Evolutionary conservation across 768 basidiomycete species (phyloP).

Genomic region (Boletus insuetus): DNA sequence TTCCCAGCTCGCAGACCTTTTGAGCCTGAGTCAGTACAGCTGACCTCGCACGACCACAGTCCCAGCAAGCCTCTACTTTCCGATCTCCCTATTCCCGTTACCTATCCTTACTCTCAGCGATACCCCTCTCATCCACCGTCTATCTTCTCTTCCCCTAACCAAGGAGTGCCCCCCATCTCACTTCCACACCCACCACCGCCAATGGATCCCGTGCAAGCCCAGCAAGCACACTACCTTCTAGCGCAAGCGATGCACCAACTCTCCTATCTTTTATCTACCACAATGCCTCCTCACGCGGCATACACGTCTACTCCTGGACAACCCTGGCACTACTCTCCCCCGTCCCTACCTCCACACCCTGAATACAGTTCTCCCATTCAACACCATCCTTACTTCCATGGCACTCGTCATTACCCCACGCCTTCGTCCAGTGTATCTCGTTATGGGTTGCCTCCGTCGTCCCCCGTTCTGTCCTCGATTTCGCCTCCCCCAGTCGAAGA

Average conservation of each 20-base stretch:
- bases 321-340: slow-evolving; percentile 17
- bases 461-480: slow-evolving; percentile 41
- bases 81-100: slow-evolving; percentile 20
- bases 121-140: slow-evolving; percentile 15
- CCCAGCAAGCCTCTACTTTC: slow-evolving; percentile 5
- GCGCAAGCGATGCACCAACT: slow-evolving; percentile 42
- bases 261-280: slow-evolving; percentile 36
- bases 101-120: slow-evolving; percentile 20
- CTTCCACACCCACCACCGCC: slow-evolving; percentile 30
- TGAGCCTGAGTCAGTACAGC: slow-evolving; percentile 6
- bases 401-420: slow-evolving; percentile 17
- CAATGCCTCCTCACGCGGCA: slow-evolving; percentile 25
- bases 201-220: slow-evolving; percentile 29
- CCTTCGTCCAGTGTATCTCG: slow-evolving; percentile 44
- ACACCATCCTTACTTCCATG: slow-evolving; percentile 16
- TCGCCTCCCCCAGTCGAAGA: slow-evolving; percentile 33
- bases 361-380: slow-evolving; percentile 9
- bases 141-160: slow-evolving; percentile 16
- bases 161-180: slow-evolving; percentile 15
- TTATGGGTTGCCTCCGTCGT: slow-evolving; percentile 52
- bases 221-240: slow-evolving; percentile 37
- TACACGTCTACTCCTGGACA: slow-evolving; percentile 20
- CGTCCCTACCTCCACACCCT: slow-evolving; percentile 3
- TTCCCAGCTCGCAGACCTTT: slow-evolving; percentile 6
- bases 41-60: background rate